A percentile compares a stretch with the other conserved stretches of the same genome.
Evolutionary conservation across 2,329 filamentous ascomycete species (phyloP).

Genomic region (Domatiomyces globalis): DNA sequence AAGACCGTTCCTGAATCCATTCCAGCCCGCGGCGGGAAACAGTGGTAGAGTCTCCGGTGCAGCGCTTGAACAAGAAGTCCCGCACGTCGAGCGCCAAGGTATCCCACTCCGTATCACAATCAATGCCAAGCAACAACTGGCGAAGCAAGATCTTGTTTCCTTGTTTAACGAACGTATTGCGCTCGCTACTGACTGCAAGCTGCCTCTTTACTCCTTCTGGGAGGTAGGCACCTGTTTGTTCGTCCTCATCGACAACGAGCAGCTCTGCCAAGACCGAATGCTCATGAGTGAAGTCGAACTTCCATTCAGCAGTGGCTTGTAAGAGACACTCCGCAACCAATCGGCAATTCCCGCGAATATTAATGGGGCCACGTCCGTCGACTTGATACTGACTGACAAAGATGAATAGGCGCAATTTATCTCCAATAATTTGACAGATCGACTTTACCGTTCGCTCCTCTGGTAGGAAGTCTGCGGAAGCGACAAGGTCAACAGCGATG

Average conservation of each 20-base stretch:
- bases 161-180: constrained; percentile 27
- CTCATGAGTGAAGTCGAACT: constrained; percentile 25
- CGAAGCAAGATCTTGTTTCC: constrained; percentile 34
- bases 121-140: constrained; percentile 35
- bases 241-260: constrained; percentile 15
- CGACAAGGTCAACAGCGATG: constrained; percentile 24
- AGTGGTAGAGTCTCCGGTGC: constrained; percentile 29
- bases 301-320: constrained; percentile 25
- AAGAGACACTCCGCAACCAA: constrained; percentile 27
- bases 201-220: constrained; percentile 8
- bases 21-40: constrained; percentile 13
- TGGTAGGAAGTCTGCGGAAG: constrained; percentile 22
- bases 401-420: constrained; percentile 22
- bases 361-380: constrained; percentile 18
- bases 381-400: constrained; percentile 11
- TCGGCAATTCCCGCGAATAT: constrained; percentile 25
- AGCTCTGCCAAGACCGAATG: constrained; percentile 24
- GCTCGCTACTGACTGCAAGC: constrained; percentile 25
- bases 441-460: constrained; percentile 20
- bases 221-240: constrained; percentile 13
- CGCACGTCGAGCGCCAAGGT: constrained; percentile 34
- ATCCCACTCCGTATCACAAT: constrained; percentile 40
- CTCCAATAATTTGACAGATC: constrained; percentile 21
- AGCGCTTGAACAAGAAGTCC: constrained; percentile 33
- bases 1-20: not conserved